phyloP scores from a whole-genome alignment of 176 grass and related monocot species.

The Saccharum officinarum region DNA sequence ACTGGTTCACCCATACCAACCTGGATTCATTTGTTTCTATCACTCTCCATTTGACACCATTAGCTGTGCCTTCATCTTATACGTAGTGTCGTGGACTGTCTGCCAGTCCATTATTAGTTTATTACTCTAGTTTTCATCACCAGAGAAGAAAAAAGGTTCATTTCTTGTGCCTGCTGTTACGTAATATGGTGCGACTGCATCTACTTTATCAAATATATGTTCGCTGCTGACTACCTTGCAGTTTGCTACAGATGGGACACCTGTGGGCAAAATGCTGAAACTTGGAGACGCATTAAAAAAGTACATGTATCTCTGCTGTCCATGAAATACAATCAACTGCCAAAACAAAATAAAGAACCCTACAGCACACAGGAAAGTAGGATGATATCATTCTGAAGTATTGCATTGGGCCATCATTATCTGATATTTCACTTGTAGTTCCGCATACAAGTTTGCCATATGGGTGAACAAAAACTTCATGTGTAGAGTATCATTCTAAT shows the following conservation, averaged over 20 bases:
- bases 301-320: neutral
- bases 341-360: neutral
- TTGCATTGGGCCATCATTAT: neutral
- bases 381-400: neutral
- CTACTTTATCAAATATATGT: neutral
- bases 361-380: neutral
- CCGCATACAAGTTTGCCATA: neutral
- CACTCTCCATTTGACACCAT: neutral
- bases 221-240: constrained; percentile 1
- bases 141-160: neutral
- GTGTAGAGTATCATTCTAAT: neutral
- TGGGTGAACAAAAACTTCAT: neutral
- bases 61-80: neutral
- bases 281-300: neutral
- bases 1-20: neutral
- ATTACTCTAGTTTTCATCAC: constrained; percentile 10
- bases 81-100: neutral
- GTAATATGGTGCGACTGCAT: neutral
- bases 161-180: neutral
- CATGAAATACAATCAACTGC: neutral
- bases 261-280: neutral
- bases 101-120: neutral
- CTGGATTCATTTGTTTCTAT: neutral
- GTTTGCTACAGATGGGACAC: constrained; percentile 18
- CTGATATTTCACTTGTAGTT: neutral